Percentiles rank a stretch among this genome's conserved stretches.
Evolutionary conservation across 148 eudicot genomes (phyloP).

Genomic region (Rhododendron williamsianum): DNA sequence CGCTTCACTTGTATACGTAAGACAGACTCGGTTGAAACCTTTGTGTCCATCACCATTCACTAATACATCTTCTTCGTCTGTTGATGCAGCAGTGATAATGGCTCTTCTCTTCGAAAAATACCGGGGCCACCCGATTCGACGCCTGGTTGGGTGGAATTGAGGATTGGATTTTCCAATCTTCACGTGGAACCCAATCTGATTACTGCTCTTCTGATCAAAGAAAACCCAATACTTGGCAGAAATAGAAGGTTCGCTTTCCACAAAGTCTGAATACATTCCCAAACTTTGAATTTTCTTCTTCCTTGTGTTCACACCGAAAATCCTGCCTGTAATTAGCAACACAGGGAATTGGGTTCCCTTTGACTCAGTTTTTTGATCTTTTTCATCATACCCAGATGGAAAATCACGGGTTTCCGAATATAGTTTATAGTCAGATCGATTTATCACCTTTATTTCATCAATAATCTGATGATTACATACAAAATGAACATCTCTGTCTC

Average conservation of each 20-base stretch:
- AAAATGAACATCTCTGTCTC: conserved; percentile 44
- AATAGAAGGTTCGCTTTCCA: conserved; percentile 18
- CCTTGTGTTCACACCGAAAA: conserved; percentile 37
- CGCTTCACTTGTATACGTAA: conserved; percentile 68
- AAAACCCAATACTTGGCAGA: conserved; percentile 64
- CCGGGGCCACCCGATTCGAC: conserved; percentile 26
- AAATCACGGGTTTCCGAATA: conserved; percentile 27
- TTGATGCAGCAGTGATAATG: conserved; percentile 27
- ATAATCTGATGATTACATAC: conserved; percentile 72
- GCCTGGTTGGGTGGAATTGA: conserved; percentile 26
- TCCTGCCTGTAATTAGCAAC: conserved; percentile 53
- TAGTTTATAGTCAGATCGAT: conserved; percentile 20
- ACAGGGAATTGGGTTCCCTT: conserved; percentile 35
- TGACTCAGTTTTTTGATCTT: conserved; percentile 15
- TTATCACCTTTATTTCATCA: conserved; percentile 54
- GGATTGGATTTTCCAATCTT: conserved; percentile 55
- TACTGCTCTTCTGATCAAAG: conserved; percentile 58
- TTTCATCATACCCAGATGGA: conserved; percentile 25
- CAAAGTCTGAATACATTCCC: conserved; percentile 11
- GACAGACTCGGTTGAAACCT: conserved; percentile 61
- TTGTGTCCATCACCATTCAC: conserved; percentile 17
- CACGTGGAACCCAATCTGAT: conserved; percentile 75
- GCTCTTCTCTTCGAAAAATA: conserved; percentile 30
- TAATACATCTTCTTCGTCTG: conserved; percentile 36
- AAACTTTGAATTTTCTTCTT: conserved; percentile 14